These are phyloP conservation scores for Sporisorium graminicola DNA, from an alignment of 1,284 basidiomycete species.

Conservation along the genomic window DNA sequence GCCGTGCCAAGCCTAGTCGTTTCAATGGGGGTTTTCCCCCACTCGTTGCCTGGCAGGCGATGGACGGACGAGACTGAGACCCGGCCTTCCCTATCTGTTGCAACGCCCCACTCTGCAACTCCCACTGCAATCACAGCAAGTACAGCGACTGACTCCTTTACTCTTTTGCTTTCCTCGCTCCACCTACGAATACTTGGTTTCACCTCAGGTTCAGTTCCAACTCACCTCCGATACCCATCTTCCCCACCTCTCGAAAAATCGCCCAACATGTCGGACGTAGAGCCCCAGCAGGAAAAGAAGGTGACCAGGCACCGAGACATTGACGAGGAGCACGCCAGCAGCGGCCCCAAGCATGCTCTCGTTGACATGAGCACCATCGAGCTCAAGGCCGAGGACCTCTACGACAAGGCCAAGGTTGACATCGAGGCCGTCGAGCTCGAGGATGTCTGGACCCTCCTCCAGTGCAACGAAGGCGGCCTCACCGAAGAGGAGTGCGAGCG, in stretches of 20 bases:
- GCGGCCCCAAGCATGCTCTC: conserved; percentile 66
- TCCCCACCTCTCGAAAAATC: conserved; percentile 4
- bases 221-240: conserved; percentile 3
- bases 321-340: conserved; percentile 54
- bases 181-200: neutral
- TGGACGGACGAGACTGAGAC: conserved; percentile 12
- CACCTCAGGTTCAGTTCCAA: conserved; percentile 10
- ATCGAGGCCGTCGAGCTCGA: conserved; percentile 96
- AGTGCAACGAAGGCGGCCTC: conserved; percentile 85
- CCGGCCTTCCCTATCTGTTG: conserved; percentile 1
- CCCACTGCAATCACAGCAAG: conserved; percentile 6
- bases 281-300: conserved; percentile 55
- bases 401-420: conserved; percentile 99
- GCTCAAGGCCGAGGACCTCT: conserved; percentile 91
- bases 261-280: conserved; percentile 46
- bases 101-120: conserved; percentile 10
- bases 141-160: conserved; percentile 11
- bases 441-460: conserved; percentile 94
- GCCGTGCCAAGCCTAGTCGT: neutral
- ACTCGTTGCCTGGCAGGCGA: neutral
- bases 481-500: conserved; percentile 80
- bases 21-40: neutral
- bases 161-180: neutral
- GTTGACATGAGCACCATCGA: conserved; percentile 76
- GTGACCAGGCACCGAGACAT: conserved; percentile 57